Base-by-base conservation (phyloP, 805 yeast genomes). In the Debaryomyces maramus region DNA sequence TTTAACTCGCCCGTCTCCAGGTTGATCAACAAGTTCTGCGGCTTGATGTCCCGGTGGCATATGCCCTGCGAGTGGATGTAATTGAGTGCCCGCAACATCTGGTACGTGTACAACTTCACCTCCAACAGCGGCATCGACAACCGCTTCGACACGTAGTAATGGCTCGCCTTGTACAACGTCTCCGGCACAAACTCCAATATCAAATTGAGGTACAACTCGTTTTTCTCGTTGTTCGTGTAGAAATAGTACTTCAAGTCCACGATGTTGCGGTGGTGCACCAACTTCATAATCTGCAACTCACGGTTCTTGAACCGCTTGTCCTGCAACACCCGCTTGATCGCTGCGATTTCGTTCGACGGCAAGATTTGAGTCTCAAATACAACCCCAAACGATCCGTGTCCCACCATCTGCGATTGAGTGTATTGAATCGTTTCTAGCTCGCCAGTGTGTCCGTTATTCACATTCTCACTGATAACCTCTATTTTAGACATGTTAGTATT, bases 311-410 rank as follows among this genome's bases (percentile, higher is more conserved):
- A 93, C 34, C 98, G 72, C 58, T 84, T 87, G 65, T 93, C 99
- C 61, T 93, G 98, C 18, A 91, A 73, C n/a, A 93, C 99, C 52
- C 95, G 79, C 65, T 93, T 93, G 58, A 93, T 88, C 36, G 99
- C 99, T 14, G 91, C 95, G 30, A 81, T 77, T 52, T 83, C 86
- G 44, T 85, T 81, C 16, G 85, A 74, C 13, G 91, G 89, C 45
- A 78, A 57, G 28, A 93, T 71, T 43, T 78, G 81, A 5, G 96
- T 88, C 51, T 88, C 93, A 60, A 88, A 89, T n/a, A 93, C 99
- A 23, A 89, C 90, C 2, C 99, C 99, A 68, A 93, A 93, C n/a
- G 98, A 90, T 8, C 99, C 99, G 63, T 88, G 95, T n/a, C 99
- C 99, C 30, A 91, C 93, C 75, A 90, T 89, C 50, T 87, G 85